Evolutionary conservation across 306 rosid species (phyloP), one percentile per base, ranked within the genome.

Genomic region (Dicorynia guianensis): DNA sequence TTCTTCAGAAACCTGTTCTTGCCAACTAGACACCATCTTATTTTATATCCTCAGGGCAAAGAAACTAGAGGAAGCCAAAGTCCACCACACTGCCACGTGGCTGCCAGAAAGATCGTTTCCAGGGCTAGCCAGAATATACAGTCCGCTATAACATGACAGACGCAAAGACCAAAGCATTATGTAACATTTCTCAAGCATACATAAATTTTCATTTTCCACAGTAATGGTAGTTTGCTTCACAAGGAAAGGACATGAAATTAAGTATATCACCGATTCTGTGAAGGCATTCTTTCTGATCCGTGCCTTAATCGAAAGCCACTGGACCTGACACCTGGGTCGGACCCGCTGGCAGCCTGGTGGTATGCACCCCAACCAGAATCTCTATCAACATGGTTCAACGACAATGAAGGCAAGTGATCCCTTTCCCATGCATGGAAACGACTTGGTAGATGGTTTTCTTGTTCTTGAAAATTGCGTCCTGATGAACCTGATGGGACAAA

Each of bases 401-500:
- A 80, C 64, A 86, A 83, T 3, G 92, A 75, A 12, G 97, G 87
- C 72, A 86, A 69, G 73, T 86, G 91, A 30, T 93, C 98, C 85
- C 98, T 82, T 63, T 96, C 98, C 99, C 99, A 90, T 3, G 87
- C 66, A 46, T 85, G 92, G 65, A 76, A 85, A 34, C 84, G 90
- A 79, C 78, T 80, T 3, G 89, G 74, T 47, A 90, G 50, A 20
- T 84, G 89, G 55, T 74, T 87, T 71, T 92, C 99, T 43, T 84
- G 77, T 63, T 90, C 97, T 78, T 86, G 97, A 78, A 85, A 92
- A 79, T 64, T 90, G 49, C 87, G 93, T 42, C 88, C 97, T 13
- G 96, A 86, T 18, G 93, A 89, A 74, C 85, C 90, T n/a, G 98
- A 83, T 0, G 98, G 92, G 73, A 89, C 81, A 53, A 90, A 69